Evolutionary conservation across 1,284 basidiomycete species (phyloP).

Genomic region (Ceratobasidium sp.): DNA sequence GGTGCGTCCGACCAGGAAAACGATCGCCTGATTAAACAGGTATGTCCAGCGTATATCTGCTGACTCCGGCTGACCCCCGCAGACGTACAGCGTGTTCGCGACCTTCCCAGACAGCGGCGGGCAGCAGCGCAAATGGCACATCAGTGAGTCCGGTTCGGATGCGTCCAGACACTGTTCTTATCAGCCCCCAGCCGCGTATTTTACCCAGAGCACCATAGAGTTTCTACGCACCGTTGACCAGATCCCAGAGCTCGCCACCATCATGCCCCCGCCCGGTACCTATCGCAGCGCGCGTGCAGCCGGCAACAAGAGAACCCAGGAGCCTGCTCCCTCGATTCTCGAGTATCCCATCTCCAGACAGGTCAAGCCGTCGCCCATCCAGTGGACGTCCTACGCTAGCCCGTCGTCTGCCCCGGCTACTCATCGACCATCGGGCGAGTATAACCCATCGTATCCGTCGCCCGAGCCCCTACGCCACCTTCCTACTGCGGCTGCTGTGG

Average conservation of each 20-base stretch:
- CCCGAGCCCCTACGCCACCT: slow-evolving; percentile 30
- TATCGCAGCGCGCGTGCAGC: slow-evolving; percentile 38
- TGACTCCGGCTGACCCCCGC: background rate
- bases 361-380: slow-evolving; percentile 14
- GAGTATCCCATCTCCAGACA: slow-evolving; percentile 6
- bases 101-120: slow-evolving; percentile 35
- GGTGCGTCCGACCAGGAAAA: slow-evolving; percentile 38
- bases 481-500: too few species aligned
- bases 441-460: slow-evolving; percentile 6
- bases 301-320: slow-evolving; percentile 36
- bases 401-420: slow-evolving; percentile 5
- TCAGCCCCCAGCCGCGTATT: slow-evolving; percentile 40
- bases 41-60: too few species aligned
- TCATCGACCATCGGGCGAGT: slow-evolving; percentile 16
- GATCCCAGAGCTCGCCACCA: slow-evolving; percentile 34
- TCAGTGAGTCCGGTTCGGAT: slow-evolving; percentile 38
- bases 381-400: slow-evolving; percentile 13
- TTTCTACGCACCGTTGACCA: slow-evolving; percentile 38
- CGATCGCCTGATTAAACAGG: slow-evolving; percentile 45
- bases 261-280: slow-evolving; percentile 26
- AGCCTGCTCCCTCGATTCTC: slow-evolving; percentile 9
- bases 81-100: slow-evolving; percentile 45
- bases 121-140: slow-evolving; percentile 44
- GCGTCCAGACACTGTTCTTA: slow-evolving; percentile 5
- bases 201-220: slow-evolving; percentile 41